phyloP scores from a whole-genome alignment of 768 basidiomycete species.

The Pulveroboletus sp. region DNA sequence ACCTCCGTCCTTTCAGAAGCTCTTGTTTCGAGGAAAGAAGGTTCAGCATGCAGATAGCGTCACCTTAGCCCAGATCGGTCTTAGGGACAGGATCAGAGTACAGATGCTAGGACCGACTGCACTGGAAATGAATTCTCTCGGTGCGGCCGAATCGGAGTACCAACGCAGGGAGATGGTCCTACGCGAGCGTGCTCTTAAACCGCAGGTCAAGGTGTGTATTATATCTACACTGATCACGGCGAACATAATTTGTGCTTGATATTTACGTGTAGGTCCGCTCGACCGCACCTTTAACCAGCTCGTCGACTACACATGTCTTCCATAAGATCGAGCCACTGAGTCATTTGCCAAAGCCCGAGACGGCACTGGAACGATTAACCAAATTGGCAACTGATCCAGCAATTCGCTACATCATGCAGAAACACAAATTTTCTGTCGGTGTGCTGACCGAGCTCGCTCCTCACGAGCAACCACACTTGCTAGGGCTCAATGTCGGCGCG shows the following conservation, averaged over 20 bases:
- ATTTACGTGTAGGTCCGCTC: slow-evolving; percentile 51
- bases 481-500: slow-evolving; percentile 64
- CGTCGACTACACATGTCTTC: slow-evolving; percentile 54
- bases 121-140: slow-evolving; percentile 54
- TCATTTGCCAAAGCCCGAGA: slow-evolving; percentile 62
- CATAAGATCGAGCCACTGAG: slow-evolving; percentile 59
- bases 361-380: slow-evolving; percentile 52
- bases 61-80: slow-evolving; percentile 45
- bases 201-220: slow-evolving; percentile 52
- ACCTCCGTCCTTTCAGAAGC: slow-evolving; percentile 64
- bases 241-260: neutral
- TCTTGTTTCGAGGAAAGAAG: slow-evolving; percentile 70
- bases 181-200: slow-evolving; percentile 54
- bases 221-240: neutral
- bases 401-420: slow-evolving; percentile 67
- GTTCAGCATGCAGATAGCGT: slow-evolving; percentile 27
- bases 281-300: slow-evolving; percentile 40
- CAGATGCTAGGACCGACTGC: slow-evolving; percentile 69
- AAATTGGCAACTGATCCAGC: slow-evolving; percentile 70
- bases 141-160: slow-evolving; percentile 55
- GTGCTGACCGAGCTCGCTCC: slow-evolving; percentile 76
- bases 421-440: slow-evolving; percentile 65
- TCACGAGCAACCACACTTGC: slow-evolving; percentile 66
- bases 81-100: slow-evolving; percentile 63
- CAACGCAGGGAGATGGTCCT: slow-evolving; percentile 56